Conservation (phyloP, 345 rosid species). For the Pistacia integerrima region DNA sequence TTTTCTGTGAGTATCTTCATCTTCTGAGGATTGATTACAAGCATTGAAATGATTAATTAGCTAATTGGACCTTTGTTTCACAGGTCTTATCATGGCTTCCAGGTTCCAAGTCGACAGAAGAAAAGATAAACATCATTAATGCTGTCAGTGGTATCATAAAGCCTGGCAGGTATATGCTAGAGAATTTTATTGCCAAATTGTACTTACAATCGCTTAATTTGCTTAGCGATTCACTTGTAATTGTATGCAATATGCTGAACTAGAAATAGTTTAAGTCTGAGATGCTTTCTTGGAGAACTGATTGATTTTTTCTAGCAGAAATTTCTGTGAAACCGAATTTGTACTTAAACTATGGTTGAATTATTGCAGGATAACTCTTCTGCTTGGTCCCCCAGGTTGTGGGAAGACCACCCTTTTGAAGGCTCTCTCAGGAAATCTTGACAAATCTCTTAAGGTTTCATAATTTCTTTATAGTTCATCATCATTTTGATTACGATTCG, state of each 20-base stretch:
- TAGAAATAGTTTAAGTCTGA: no score
- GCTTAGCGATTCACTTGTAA: no score
- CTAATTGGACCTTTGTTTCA: not conserved
- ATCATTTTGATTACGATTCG: not conserved
- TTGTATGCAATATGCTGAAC: no score
- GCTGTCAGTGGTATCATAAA: slow-evolving; percentile 56
- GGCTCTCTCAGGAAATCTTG: slow-evolving; percentile 69
- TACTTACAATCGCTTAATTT: no score
- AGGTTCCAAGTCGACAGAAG: slow-evolving; percentile 41
- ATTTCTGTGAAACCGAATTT: not conserved
- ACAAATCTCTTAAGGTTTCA: slow-evolving; percentile 53
- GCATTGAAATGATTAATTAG: not conserved
- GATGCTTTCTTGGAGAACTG: no score
- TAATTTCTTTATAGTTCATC: not conserved
- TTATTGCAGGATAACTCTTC: slow-evolving; percentile 55
- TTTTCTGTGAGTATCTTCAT: slow-evolving; percentile 46
- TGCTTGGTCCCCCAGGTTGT: slow-evolving; percentile 89
- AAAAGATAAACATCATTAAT: slow-evolving; percentile 56
- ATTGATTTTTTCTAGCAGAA: not conserved
- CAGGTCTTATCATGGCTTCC: slow-evolving; percentile 46
- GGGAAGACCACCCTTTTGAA: slow-evolving; percentile 66
- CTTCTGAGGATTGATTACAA: not conserved
- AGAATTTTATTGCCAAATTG: no score
- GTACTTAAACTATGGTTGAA: not conserved
- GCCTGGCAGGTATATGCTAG: slow-evolving; percentile 59